Percentiles rank a stretch among this genome's conserved stretches.
Evolutionary conservation across 139 green algal species (phyloP).

Genomic region (Penium margaritaceum): DNA sequence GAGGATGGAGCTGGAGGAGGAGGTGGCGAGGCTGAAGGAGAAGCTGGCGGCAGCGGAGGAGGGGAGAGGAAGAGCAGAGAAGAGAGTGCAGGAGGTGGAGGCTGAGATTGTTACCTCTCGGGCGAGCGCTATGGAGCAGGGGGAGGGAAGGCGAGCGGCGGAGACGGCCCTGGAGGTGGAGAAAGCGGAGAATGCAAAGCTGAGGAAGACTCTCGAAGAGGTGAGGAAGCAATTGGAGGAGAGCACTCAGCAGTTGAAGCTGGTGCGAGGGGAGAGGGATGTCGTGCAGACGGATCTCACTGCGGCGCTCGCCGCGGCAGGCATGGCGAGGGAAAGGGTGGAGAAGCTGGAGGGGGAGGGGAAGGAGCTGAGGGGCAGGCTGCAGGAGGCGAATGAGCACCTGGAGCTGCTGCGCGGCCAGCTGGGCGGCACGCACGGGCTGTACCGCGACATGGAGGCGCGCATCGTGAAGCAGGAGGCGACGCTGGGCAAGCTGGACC

Average conservation of each 20-base stretch:
- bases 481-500: slow-evolving; percentile 6
- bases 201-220: slow-evolving; percentile 11
- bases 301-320: too few relatives aligned
- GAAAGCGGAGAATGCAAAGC: not conserved
- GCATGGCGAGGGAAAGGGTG: not conserved
- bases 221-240: slow-evolving; percentile 10
- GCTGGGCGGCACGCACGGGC: not conserved
- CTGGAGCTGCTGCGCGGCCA: not conserved
- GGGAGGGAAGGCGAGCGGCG: not conserved
- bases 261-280: too few relatives aligned
- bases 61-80: slow-evolving; percentile 3
- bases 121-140: too few relatives aligned
- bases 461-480: slow-evolving; percentile 7
- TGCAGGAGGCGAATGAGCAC: slow-evolving; percentile 2
- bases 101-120: too few relatives aligned
- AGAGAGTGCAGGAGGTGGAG: slow-evolving; percentile 31
- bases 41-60: slow-evolving; percentile 8
- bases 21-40: not conserved
- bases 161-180: slow-evolving; percentile 2
- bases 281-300: too few relatives aligned
- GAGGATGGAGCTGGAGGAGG: not conserved
- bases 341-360: not conserved
- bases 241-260: too few relatives aligned
- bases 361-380: slow-evolving; percentile 1
- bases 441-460: slow-evolving; percentile 15